phyloP scores from a whole-genome alignment of 805 yeast genomes.

The Priceomyces castillae region DNA sequence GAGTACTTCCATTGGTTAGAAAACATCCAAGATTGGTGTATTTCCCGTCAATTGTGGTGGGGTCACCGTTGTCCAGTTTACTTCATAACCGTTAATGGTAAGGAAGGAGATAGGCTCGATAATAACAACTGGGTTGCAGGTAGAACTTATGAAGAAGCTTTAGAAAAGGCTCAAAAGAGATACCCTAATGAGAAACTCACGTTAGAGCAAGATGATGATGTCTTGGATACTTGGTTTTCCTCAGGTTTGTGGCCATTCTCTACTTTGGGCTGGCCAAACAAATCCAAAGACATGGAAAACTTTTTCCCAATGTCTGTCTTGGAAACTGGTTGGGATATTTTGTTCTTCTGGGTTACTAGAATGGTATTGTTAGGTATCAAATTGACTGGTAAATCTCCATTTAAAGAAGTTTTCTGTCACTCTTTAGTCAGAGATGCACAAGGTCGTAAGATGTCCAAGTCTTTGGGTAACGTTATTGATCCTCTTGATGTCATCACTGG shows the following conservation, averaged over 20 bases:
- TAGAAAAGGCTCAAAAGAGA: conserved; percentile 68
- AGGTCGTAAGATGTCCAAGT: conserved; percentile 98
- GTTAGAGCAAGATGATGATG: conserved; percentile 95
- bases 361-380: conserved; percentile 91
- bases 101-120: conserved; percentile 58
- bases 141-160: conserved; percentile 77
- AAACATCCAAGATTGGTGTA: conserved; percentile 98
- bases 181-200: conserved; percentile 70
- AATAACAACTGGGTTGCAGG: conserved; percentile 91
- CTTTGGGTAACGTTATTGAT: conserved; percentile 94
- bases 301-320: conserved; percentile 91
- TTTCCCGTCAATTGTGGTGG: conserved; percentile 89
- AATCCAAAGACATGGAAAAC: conserved; percentile 65
- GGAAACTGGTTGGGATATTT: conserved; percentile 99
- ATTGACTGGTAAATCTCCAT: conserved; percentile 87
- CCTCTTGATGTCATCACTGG: conserved; percentile 94
- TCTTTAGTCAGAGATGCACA: conserved; percentile 98
- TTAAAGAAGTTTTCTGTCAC: conserved; percentile 96
- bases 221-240: conserved; percentile 97
- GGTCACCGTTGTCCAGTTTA: conserved; percentile 98
- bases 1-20: conserved; percentile 96
- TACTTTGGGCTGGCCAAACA: conserved; percentile 93
- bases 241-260: conserved; percentile 98
- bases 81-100: conserved; percentile 78
- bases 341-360: conserved; percentile 98